Conservation (phyloP, 495 filamentous ascomycete genomes). For the Chaetomium fimeti region DNA sequence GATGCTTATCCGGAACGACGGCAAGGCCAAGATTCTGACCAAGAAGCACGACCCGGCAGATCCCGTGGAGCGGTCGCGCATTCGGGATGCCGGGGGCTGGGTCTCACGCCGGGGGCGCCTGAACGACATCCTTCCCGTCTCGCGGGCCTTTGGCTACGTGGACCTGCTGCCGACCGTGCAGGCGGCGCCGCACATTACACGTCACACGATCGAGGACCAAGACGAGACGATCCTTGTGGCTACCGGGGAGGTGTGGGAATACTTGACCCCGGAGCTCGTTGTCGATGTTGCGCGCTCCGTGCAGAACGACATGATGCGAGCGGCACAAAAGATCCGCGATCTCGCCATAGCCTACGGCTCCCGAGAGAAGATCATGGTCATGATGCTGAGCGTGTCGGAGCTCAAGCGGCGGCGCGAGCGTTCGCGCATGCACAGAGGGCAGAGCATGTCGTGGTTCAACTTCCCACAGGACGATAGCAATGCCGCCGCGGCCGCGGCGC, state of each 20-base stretch:
- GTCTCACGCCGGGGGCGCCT: constrained; percentile 91
- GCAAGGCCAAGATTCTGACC: constrained; percentile 74
- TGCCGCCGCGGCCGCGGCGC: constrained; percentile 59
- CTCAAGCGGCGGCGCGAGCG: constrained; percentile 75
- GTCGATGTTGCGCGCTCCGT: constrained; percentile 89
- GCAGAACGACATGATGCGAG: constrained; percentile 84
- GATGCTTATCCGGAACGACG: constrained; percentile 86
- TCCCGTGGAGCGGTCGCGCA: constrained; percentile 74
- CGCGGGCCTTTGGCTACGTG: constrained; percentile 90
- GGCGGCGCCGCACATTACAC: constrained; percentile 80
- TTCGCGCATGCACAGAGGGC: constrained; percentile 63
- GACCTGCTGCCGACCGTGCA: constrained; percentile 90
- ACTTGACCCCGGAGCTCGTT: constrained; percentile 78
- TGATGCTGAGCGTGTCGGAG: constrained; percentile 91
- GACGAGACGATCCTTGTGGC: constrained; percentile 94
- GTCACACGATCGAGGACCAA: constrained; percentile 76
- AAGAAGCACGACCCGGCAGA: constrained; percentile 91
- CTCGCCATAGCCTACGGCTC: constrained; percentile 93
- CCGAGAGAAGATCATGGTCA: constrained; percentile 94
- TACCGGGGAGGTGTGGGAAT: constrained; percentile 92
- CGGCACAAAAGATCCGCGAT: constrained; percentile 93
- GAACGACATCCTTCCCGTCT: constrained; percentile 87
- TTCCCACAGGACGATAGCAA: constrained; percentile 63
- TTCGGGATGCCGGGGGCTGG: constrained; percentile 91
- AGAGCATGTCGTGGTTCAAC: constrained; percentile 77